phyloP scores from a whole-genome alignment of 305 asterid genomes.

The Fraxinus ornus region DNA sequence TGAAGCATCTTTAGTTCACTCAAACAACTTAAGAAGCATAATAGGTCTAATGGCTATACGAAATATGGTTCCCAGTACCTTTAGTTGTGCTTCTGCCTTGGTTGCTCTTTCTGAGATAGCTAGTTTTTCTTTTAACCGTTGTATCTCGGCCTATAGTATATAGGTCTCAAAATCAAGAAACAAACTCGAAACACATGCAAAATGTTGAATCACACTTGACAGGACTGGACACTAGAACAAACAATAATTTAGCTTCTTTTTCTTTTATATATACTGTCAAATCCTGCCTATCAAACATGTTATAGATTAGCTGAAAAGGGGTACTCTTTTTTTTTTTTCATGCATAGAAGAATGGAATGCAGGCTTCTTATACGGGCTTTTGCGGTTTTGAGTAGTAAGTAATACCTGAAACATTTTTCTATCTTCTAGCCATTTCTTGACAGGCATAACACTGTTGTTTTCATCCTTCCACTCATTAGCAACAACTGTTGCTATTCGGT shows the following conservation, averaged over 20 bases:
- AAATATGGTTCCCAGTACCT: constrained; percentile 43
- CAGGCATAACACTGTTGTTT: constrained; percentile 89
- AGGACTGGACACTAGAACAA: not conserved
- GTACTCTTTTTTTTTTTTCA: not conserved
- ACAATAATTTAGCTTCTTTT: not conserved
- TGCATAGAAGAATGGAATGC: not conserved
- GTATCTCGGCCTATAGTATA: constrained; percentile 70
- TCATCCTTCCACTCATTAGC: constrained; percentile 98
- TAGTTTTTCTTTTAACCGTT: constrained; percentile 68
- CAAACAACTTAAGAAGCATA: not conserved
- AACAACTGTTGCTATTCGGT: constrained; percentile 70
- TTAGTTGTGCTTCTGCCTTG: constrained; percentile 76
- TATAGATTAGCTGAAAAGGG: not conserved
- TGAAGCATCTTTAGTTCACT: constrained; percentile 15
- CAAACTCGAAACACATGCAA: not conserved
- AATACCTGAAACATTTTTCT: constrained; percentile 73
- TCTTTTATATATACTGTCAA: not conserved
- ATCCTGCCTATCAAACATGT: not conserved
- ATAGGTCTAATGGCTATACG: not conserved
- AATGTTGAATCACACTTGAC: not conserved
- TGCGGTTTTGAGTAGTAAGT: not conserved
- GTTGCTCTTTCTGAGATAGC: constrained; percentile 69
- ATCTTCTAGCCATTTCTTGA: constrained; percentile 94
- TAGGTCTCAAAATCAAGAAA: constrained; percentile 17
- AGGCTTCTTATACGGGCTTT: not conserved